Conservation (phyloP, 2,329 filamentous ascomycete species). For the Arthrobotrys iridis region DNA sequence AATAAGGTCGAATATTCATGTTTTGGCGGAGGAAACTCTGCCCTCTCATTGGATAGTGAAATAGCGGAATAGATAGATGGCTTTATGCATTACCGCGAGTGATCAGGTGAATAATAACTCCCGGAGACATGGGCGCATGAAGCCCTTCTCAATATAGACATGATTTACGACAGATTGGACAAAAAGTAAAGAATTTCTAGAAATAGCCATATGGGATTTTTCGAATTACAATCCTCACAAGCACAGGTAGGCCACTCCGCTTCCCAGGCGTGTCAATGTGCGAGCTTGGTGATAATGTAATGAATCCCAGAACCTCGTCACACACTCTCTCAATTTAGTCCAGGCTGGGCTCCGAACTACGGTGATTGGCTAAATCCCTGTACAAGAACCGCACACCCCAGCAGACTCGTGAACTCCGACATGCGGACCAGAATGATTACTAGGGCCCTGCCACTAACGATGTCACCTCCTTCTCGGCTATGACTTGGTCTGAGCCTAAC, state of each 20-base stretch:
- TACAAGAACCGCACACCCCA: background rate
- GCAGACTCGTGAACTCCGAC: conserved; percentile 8
- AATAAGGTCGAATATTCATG: background rate
- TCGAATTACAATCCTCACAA: background rate
- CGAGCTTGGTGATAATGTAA: background rate
- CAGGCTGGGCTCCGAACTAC: background rate
- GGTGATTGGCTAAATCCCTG: background rate
- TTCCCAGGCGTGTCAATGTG: background rate
- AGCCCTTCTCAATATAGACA: background rate
- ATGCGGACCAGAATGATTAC: conserved; percentile 14
- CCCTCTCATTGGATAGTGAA: background rate
- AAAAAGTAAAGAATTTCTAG: background rate
- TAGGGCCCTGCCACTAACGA: background rate
- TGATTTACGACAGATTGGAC: background rate
- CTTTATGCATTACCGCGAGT: background rate
- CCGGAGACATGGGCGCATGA: no score
- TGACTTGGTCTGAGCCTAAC: background rate
- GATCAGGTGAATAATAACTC: background rate
- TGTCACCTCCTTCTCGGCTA: background rate
- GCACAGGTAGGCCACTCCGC: background rate
- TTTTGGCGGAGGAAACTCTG: background rate
- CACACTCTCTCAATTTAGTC: background rate
- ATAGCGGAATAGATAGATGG: no score
- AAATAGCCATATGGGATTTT: background rate
- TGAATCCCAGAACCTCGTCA: background rate